Percentiles rank a stretch among this genome's conserved stretches.
Conservation (phyloP, 2,329 filamentous ascomycete species). For the Sordariomycetes sp. region DNA sequence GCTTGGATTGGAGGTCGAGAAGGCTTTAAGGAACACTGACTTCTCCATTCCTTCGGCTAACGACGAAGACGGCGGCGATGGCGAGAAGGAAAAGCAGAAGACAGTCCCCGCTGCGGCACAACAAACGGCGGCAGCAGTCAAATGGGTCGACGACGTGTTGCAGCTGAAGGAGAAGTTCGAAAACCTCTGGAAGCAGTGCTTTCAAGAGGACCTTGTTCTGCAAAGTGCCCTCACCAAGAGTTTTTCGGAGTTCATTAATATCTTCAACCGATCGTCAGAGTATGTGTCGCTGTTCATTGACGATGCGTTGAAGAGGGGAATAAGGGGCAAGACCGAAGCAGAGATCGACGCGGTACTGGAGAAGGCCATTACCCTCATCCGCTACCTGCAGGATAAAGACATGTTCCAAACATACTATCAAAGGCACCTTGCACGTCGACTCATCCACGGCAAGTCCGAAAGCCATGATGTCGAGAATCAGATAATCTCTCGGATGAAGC, state of each 20-base stretch:
- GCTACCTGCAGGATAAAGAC: slow-evolving; percentile 87
- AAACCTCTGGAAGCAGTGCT: slow-evolving; percentile 62
- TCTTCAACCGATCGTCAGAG: slow-evolving; percentile 77
- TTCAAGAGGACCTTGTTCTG: slow-evolving; percentile 64
- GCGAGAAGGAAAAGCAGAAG: slow-evolving; percentile 28
- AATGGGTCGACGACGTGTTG: slow-evolving; percentile 91
- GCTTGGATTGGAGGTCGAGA: slow-evolving; percentile 77
- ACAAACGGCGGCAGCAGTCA: slow-evolving; percentile 78
- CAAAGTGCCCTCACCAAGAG: slow-evolving; percentile 78
- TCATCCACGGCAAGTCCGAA: slow-evolving; percentile 82
- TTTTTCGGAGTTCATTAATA: slow-evolving; percentile 88
- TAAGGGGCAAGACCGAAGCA: slow-evolving; percentile 83
- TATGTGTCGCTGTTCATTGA: slow-evolving; percentile 96
- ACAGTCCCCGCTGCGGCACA: slow-evolving; percentile 50
- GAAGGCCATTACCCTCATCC: slow-evolving; percentile 78
- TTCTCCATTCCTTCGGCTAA: slow-evolving; percentile 32
- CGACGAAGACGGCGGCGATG: slow-evolving; percentile 37
- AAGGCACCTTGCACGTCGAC: slow-evolving; percentile 81
- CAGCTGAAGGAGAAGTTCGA: slow-evolving; percentile 85
- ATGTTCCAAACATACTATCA: slow-evolving; percentile 97
- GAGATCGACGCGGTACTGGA: slow-evolving; percentile 81
- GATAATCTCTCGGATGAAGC: slow-evolving; percentile 95
- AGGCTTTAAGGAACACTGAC: slow-evolving; percentile 46
- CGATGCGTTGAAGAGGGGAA: slow-evolving; percentile 87
- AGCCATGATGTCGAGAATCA: slow-evolving; percentile 89